Percentiles rank a stretch among this genome's conserved stretches.
phyloP scores from a whole-genome alignment of 768 basidiomycete species.

The Hericium erinaceus region DNA sequence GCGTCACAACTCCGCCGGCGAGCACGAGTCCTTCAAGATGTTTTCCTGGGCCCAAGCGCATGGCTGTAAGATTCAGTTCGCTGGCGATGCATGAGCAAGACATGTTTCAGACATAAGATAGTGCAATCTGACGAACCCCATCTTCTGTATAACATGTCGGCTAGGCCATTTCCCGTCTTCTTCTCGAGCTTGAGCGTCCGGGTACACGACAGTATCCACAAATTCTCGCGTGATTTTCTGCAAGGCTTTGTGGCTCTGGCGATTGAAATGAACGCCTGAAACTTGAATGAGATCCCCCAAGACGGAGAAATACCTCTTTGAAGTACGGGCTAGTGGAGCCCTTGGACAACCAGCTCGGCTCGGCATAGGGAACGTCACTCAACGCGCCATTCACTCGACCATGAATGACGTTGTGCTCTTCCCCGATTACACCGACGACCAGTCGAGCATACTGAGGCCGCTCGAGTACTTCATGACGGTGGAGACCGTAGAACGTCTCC shows the following conservation, averaged over 20 bases:
- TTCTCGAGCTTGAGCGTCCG: constrained; percentile 51
- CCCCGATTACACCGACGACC: constrained; percentile 57
- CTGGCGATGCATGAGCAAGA: constrained; percentile 20
- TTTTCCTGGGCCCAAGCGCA: constrained; percentile 90
- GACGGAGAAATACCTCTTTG: constrained; percentile 41
- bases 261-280: neutral
- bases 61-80: constrained; percentile 69
- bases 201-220: constrained; percentile 55
- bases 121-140: constrained; percentile 51
- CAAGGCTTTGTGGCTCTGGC: constrained; percentile 53
- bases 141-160: constrained; percentile 64
- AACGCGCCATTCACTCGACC: constrained; percentile 43
- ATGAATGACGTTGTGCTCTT: constrained; percentile 45
- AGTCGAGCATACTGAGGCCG: constrained; percentile 65
- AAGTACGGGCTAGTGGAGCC: constrained; percentile 78
- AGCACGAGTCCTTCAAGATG: constrained; percentile 71
- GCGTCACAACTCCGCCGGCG: constrained; percentile 65
- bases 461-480: constrained; percentile 71
- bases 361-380: constrained; percentile 77
- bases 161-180: constrained; percentile 82
- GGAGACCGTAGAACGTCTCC: constrained; percentile 78
- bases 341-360: constrained; percentile 70
- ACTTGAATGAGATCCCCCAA: neutral
- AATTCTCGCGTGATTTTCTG: constrained; percentile 55
- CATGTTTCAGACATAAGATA: neutral